Evolutionary conservation across 2,329 filamentous ascomycete species (phyloP), one percentile per base, ranked within the genome.

Genomic region (Fusarium odoratissimum): DNA sequence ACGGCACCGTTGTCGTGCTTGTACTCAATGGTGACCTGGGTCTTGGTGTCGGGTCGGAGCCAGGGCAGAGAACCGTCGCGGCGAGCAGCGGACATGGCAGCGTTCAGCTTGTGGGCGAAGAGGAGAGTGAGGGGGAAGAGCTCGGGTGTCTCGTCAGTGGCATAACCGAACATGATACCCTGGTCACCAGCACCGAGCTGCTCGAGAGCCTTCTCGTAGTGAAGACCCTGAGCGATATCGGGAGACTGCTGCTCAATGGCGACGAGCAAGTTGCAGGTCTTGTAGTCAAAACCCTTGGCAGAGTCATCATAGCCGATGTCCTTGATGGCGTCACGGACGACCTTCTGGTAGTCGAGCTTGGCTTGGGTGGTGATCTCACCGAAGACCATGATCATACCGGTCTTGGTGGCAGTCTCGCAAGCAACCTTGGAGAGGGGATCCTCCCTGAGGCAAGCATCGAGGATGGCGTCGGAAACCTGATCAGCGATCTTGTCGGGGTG

Each of bases 91-190:
- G 91, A 93, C 95, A 99, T 97, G 84, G 94, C 94, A 82, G 92
- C 89, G 88, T 99, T 99, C 79, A 99, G 93, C 90, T 95, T 95
- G 91, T 99, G 96, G 81, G 96, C 93, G 82, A 98, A 91, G 80
- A 95, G 90, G 78, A 98, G 90, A 80, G 95, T 98, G 81, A 99
- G 89, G 77, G 96, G 96, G 83, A 98, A 93, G 79, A 97, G 91
- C 88, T 99, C 96, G 72, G 95, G 95, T 80, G 96, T 98, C 91
- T 99, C 96, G 82, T 99, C 96, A 80, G 96, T 97, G 84, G 96
- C 96, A 90, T 99, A 99, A 80, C 96, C 96, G 86, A 99, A 99
- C 96, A 99, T 99, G 90, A 99, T 98, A 89, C 96, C 96, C 90
- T 99, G 96, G 87, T 99, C 96, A 92, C 96, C 96, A 73, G 96